Evolutionary conservation across 2,329 filamentous ascomycete species (phyloP).

Genomic region (Colletotrichum trifolii): DNA sequence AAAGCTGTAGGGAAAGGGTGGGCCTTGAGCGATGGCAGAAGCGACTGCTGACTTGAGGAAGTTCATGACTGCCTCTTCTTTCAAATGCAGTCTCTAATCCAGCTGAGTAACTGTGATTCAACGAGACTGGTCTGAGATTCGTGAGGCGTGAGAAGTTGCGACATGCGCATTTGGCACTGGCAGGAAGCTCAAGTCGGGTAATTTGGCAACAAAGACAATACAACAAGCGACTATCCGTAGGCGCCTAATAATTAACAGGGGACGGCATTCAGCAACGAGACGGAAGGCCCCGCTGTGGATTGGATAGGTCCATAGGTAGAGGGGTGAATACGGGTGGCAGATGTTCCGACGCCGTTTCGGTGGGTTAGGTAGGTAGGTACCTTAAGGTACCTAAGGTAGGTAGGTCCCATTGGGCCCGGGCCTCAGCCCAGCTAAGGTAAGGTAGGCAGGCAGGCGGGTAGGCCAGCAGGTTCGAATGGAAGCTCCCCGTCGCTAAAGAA

Average conservation of each 20-base stretch:
- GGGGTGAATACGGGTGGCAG: slow-evolving; percentile 21
- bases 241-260: slow-evolving; percentile 13
- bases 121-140: slow-evolving; percentile 15
- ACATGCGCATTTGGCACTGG: slow-evolving; percentile 27
- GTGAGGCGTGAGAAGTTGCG: slow-evolving; percentile 24
- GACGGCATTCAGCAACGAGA: slow-evolving; percentile 11
- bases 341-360: slow-evolving; percentile 23
- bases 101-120: not conserved
- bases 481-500: slow-evolving; percentile 20
- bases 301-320: not conserved
- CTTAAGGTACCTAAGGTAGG: no score
- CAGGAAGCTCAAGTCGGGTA: slow-evolving; percentile 19
- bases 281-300: slow-evolving; percentile 23
- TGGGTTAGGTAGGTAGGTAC: no score
- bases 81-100: not conserved
- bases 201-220: slow-evolving; percentile 35
- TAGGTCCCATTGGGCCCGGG: no score
- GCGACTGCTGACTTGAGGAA: slow-evolving; percentile 98
- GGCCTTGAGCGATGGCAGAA: slow-evolving; percentile 94
- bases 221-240: slow-evolving; percentile 10
- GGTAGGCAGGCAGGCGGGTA: not conserved
- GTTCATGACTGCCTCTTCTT: slow-evolving; percentile 72
- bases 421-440: no score
- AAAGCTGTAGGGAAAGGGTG: slow-evolving; percentile 91
- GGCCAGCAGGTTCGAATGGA: slow-evolving; percentile 7